Conservation (phyloP, 1,139 yeast genomes). For the Pichia sp. region DNA sequence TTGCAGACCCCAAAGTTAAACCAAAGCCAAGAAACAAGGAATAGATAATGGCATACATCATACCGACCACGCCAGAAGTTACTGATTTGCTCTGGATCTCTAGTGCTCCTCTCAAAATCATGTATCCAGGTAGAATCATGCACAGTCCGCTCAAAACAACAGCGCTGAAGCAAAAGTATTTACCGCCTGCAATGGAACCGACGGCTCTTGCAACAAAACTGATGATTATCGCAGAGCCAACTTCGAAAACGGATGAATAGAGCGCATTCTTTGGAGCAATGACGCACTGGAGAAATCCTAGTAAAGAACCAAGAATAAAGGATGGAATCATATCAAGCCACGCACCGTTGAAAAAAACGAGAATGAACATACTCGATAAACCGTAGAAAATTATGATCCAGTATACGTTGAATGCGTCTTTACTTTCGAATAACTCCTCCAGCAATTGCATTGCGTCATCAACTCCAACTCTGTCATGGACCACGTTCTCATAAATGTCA, state of each 20-base stretch:
- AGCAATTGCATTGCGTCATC: constrained; percentile 70
- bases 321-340: constrained; percentile 84
- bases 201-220: constrained; percentile 81
- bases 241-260: constrained; percentile 86
- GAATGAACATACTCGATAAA: constrained; percentile 67
- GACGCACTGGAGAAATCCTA: constrained; percentile 72
- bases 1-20: constrained; percentile 82
- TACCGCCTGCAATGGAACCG: constrained; percentile 63
- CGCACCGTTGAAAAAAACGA: constrained; percentile 82
- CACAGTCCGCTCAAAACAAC: constrained; percentile 86
- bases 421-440: constrained; percentile 53
- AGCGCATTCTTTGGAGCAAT: constrained; percentile 77
- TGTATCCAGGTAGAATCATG: constrained; percentile 85
- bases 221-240: constrained; percentile 77
- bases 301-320: constrained; percentile 69
- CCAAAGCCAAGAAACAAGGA: constrained; percentile 89
- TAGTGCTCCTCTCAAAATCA: constrained; percentile 80
- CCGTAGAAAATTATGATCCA: constrained; percentile 71
- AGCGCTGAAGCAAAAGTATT: constrained; percentile 75
- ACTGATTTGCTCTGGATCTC: constrained; percentile 83
- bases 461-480: constrained; percentile 78
- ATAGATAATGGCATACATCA: constrained; percentile 92
- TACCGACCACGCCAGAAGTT: constrained; percentile 89
- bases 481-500: constrained; percentile 72
- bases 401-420: constrained; percentile 63